These are phyloP conservation scores for Apostasia shenzhenica DNA, from an alignment of 106 monocot species.

Conservation along the genomic window DNA sequence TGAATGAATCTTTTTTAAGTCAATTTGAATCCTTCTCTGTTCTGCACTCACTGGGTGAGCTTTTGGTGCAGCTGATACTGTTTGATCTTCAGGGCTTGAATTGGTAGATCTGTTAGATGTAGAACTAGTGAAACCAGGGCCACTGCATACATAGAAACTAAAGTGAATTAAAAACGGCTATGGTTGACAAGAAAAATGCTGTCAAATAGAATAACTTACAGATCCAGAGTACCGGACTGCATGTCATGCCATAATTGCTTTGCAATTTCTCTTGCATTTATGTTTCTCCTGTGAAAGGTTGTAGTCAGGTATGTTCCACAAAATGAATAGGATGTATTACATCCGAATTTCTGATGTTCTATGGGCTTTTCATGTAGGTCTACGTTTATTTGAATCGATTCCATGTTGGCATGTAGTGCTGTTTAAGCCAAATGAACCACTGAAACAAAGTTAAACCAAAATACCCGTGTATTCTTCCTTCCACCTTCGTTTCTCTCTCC, in stretches of 20 bases:
- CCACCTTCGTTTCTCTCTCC: too few species aligned
- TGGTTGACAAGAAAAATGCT: not conserved
- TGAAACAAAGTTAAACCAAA: too few species aligned
- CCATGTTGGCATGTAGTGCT: too few species aligned
- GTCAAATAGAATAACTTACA: slow-evolving; percentile 37
- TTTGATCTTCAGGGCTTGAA: slow-evolving; percentile 82
- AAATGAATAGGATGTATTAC: too few species aligned
- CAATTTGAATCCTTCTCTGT: slow-evolving; percentile 62
- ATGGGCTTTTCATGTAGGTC: too few species aligned
- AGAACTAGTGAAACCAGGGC: slow-evolving; percentile 50
- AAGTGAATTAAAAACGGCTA: not conserved
- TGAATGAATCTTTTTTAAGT: slow-evolving; percentile 64
- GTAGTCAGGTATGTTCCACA: too few species aligned
- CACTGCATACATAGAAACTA: slow-evolving; percentile 22
- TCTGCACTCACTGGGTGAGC: slow-evolving; percentile 65
- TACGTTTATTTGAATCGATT: too few species aligned
- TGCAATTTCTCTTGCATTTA: slow-evolving; percentile 49
- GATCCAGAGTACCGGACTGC: slow-evolving; percentile 74
- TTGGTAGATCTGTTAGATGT: slow-evolving; percentile 50
- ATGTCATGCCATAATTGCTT: slow-evolving; percentile 86
- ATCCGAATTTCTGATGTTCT: too few species aligned
- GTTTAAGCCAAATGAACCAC: too few species aligned
- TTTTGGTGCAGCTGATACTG: slow-evolving; percentile 56
- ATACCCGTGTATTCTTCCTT: too few species aligned
- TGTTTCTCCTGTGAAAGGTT: slow-evolving; percentile 50